These are phyloP conservation scores for Carex cristatella DNA, from an alignment of 176 grass and related monocot genomes.

Conservation along the genomic window DNA sequence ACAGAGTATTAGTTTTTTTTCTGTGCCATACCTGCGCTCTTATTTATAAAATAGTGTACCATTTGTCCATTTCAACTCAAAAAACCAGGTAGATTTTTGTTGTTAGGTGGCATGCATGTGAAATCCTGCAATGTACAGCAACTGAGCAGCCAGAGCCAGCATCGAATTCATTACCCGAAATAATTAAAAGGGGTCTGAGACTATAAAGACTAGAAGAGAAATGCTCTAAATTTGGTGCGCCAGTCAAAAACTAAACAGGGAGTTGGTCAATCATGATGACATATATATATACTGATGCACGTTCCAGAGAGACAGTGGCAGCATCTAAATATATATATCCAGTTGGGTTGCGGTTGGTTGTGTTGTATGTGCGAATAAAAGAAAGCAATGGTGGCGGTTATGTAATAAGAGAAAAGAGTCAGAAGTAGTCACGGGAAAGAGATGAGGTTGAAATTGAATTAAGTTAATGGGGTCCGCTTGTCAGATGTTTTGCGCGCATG, in stretches of 20 bases:
- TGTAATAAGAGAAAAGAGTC: neutral
- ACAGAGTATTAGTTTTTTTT: neutral
- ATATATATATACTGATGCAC: neutral
- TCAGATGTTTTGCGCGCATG: neutral
- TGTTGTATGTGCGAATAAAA: too few relatives aligned
- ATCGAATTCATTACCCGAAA: neutral
- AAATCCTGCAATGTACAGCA: neutral
- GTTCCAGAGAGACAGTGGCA: neutral
- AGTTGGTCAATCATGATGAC: neutral
- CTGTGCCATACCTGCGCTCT: neutral
- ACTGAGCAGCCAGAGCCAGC: neutral
- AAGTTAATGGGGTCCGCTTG: neutral
- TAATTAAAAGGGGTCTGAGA: neutral
- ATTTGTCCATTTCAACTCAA: neutral
- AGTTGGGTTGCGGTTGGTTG: neutral
- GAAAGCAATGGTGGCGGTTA: conserved; percentile 4
- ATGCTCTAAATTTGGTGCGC: neutral
- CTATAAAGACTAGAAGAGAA: neutral
- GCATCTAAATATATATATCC: neutral
- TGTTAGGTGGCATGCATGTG: conserved; percentile 20
- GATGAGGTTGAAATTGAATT: neutral
- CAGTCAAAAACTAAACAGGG: neutral
- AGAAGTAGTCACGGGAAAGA: conserved; percentile 5
- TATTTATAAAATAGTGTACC: neutral
- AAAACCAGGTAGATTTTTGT: neutral